Conservation (phyloP, 345 rosid species). For the Pugionium dolabratum region DNA sequence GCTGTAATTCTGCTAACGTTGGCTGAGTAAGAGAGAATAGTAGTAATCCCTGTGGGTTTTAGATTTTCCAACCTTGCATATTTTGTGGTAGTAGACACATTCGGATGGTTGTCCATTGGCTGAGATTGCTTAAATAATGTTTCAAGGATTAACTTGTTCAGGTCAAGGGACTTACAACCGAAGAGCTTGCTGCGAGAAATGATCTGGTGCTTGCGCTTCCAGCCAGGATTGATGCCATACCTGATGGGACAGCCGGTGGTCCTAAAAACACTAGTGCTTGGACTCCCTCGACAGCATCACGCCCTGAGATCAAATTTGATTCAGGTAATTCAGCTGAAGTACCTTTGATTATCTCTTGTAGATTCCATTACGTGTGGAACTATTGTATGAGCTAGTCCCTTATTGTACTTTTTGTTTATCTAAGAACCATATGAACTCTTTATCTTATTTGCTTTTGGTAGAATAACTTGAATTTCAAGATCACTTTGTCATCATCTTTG, state of each 20-base stretch:
- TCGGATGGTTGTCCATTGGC: neutral
- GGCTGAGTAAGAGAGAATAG: neutral
- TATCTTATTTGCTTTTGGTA: neutral
- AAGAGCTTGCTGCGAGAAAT: constrained; percentile 84
- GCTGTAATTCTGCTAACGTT: neutral
- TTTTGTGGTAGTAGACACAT: constrained; percentile 18
- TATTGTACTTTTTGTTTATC: too few relatives aligned
- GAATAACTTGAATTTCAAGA: constrained; percentile 17
- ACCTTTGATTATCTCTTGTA: constrained; percentile 28
- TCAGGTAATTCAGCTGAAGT: constrained; percentile 56
- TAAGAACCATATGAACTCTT: neutral
- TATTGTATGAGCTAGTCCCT: too few relatives aligned
- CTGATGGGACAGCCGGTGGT: constrained; percentile 88
- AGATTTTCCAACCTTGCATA: neutral
- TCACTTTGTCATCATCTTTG: constrained; percentile 10
- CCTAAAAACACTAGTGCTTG: constrained; percentile 77
- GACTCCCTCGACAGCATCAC: constrained; percentile 72
- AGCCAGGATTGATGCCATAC: constrained; percentile 86
- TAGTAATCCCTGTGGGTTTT: constrained; percentile 1
- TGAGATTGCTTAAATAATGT: constrained; percentile 15
- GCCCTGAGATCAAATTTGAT: constrained; percentile 87
- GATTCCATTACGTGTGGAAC: neutral
- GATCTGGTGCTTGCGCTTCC: constrained; percentile 94
- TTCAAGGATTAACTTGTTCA: constrained; percentile 31
- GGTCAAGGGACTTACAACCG: constrained; percentile 92